Percentiles rank a stretch among this genome's conserved stretches.
Conservation (phyloP, 345 rosid species). For the Crucihimalaya himalaica region DNA sequence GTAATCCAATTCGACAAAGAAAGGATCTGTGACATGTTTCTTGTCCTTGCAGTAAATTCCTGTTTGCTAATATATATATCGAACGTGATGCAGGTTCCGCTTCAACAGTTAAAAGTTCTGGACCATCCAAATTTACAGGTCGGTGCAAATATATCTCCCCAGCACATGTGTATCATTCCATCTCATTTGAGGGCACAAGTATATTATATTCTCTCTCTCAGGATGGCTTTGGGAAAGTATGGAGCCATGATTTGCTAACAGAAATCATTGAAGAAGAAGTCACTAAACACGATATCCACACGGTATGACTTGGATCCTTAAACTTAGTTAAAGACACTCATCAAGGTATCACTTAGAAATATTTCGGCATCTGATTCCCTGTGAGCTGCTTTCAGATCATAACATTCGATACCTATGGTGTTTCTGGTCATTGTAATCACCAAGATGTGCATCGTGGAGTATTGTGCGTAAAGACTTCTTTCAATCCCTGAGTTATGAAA, state of each 20-base stretch:
- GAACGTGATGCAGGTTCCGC: constrained; percentile 52
- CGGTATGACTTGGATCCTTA: constrained; percentile 46
- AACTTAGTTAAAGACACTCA: constrained; percentile 7
- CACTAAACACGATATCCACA: constrained; percentile 46
- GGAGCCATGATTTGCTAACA: constrained; percentile 66
- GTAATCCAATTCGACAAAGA: constrained; percentile 37
- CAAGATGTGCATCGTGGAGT: constrained; percentile 68
- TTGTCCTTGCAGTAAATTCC: not conserved
- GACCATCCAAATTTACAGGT: constrained; percentile 81
- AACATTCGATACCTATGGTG: constrained; percentile 74
- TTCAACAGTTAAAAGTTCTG: constrained; percentile 60
- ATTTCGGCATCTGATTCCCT: constrained; percentile 2
- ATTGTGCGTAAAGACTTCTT: constrained; percentile 47
- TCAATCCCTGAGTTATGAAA: not conserved
- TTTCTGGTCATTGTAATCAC: constrained; percentile 91
- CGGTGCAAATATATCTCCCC: not conserved
- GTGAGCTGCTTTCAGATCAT: constrained; percentile 54
- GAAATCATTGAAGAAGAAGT: constrained; percentile 66
- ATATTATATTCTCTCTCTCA: constrained; percentile 38
- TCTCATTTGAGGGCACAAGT: not conserved
- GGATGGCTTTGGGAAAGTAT: constrained; percentile 85
- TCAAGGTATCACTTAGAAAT: not conserved
- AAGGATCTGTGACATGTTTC: not conserved
- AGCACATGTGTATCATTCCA: not conserved
- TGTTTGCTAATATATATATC: constrained; percentile 6